Conservation (phyloP, 495 filamentous ascomycete species). For the Podospora tetraspora region DNA sequence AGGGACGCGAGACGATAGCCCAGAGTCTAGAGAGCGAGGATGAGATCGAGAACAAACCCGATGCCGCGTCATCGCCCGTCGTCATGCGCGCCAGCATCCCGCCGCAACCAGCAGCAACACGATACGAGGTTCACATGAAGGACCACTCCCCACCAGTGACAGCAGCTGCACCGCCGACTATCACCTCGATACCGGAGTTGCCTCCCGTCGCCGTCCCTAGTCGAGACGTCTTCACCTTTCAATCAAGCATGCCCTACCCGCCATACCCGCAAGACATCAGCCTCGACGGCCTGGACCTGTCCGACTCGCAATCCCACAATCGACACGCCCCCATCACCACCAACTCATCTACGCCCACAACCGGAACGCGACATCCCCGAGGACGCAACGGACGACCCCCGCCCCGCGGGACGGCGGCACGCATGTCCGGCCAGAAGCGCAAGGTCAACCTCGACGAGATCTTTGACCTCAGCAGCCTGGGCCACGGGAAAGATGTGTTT, state of each 20-base stretch:
- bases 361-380: slow-evolving; percentile 47
- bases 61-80: slow-evolving; percentile 56
- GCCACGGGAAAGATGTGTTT: slow-evolving; percentile 57
- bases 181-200: slow-evolving; percentile 20
- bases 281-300: slow-evolving; percentile 46
- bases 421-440: slow-evolving; percentile 69
- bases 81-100: slow-evolving; percentile 47
- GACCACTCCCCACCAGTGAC: slow-evolving; percentile 37
- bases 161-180: slow-evolving; percentile 22
- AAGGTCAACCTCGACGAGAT: slow-evolving; percentile 72
- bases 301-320: slow-evolving; percentile 35
- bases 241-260: slow-evolving; percentile 61
- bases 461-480: slow-evolving; percentile 69
- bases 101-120: slow-evolving; percentile 33
- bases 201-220: slow-evolving; percentile 35
- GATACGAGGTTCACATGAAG: slow-evolving; percentile 39
- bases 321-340: slow-evolving; percentile 12
- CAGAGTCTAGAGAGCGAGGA: slow-evolving; percentile 66
- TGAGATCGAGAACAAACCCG: slow-evolving; percentile 53
- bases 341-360: slow-evolving; percentile 39
- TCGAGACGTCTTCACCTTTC: slow-evolving; percentile 64
- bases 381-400: slow-evolving; percentile 32
- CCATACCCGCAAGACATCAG: slow-evolving; percentile 66
- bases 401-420: slow-evolving; percentile 46
- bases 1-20: slow-evolving; percentile 48